Conservation (phyloP, 192 early-diverging fungal genomes). For the Jimgerdemannia flammicorona region DNA sequence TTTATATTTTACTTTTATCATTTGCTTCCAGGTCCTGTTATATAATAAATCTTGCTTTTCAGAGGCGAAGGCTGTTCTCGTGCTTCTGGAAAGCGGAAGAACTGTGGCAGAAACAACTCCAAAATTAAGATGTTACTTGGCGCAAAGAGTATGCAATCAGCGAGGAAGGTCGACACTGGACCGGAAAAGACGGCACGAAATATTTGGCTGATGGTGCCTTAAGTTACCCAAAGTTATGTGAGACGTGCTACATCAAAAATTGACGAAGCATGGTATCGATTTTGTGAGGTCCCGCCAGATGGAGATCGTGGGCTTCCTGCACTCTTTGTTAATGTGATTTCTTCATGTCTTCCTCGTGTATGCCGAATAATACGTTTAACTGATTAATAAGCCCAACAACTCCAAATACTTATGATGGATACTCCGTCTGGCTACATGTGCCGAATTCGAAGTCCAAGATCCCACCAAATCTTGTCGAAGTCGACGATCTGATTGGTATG, state of each 20-base stretch:
- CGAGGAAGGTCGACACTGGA: slow-evolving; percentile 8
- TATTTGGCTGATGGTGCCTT: slow-evolving; percentile 7
- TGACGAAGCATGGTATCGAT: slow-evolving; percentile 3
- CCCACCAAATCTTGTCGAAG: slow-evolving; percentile 3
- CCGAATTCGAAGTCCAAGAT: slow-evolving; percentile 10
- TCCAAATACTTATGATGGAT: slow-evolving; percentile 11
- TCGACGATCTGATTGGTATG: slow-evolving; percentile 8
- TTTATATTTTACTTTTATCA: background rate
- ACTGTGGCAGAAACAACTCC: slow-evolving; percentile 2
- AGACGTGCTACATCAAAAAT: slow-evolving; percentile 12
- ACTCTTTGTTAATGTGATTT: slow-evolving; percentile 11
- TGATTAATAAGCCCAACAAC: slow-evolving; percentile 11
- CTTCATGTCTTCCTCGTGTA: background rate
- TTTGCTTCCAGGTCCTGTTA: background rate
- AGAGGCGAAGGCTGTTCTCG: slow-evolving; percentile 13
- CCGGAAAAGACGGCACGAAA: slow-evolving; percentile 4
- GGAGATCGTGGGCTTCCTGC: slow-evolving; percentile 14
- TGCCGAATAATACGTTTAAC: background rate
- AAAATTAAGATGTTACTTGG: slow-evolving; percentile 6
- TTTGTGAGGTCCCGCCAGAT: slow-evolving; percentile 6
- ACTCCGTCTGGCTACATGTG: slow-evolving; percentile 11
- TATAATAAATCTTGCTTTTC: slow-evolving; percentile 5
- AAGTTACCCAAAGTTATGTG: slow-evolving; percentile 15
- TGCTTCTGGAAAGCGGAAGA: slow-evolving; percentile 12
- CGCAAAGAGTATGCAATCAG: slow-evolving; percentile 17